Evolutionary conservation across 1,284 basidiomycete genomes (phyloP).

Genomic region (Fomitopsis schrenkii): DNA sequence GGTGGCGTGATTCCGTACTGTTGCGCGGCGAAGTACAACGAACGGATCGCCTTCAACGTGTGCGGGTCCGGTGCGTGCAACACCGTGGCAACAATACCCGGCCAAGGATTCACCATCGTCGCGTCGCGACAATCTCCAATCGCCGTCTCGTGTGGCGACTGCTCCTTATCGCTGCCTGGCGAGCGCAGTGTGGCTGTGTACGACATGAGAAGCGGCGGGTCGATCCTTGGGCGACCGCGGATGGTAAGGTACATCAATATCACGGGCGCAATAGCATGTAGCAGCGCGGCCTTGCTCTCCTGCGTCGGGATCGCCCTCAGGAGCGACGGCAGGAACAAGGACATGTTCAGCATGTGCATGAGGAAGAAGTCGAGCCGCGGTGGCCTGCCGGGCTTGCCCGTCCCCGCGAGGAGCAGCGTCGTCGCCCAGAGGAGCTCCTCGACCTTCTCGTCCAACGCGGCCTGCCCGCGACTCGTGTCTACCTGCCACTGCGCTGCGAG

Average conservation of each 20-base stretch:
- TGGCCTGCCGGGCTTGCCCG: constrained; percentile 44
- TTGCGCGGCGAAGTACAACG: constrained; percentile 48
- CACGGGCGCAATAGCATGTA: constrained; percentile 44
- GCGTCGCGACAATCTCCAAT: constrained; percentile 35
- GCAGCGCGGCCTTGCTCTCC: constrained; percentile 40
- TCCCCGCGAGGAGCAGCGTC: constrained; percentile 51
- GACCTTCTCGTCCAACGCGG: constrained; percentile 38
- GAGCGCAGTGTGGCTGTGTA: constrained; percentile 44
- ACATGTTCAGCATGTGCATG: constrained; percentile 65
- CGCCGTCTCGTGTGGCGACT: constrained; percentile 23
- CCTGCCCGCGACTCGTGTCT: constrained; percentile 32
- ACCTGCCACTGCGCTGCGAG: constrained; percentile 48
- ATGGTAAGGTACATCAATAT: constrained; percentile 42
- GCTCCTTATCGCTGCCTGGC: constrained; percentile 1
- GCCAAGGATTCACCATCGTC: constrained; percentile 53
- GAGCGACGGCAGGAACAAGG: constrained; percentile 55
- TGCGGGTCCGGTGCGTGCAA: constrained; percentile 61
- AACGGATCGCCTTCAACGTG: constrained; percentile 54
- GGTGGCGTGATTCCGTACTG: constrained; percentile 42
- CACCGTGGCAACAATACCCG: constrained; percentile 45
- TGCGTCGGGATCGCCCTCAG: constrained; percentile 33
- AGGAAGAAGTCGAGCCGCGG: constrained; percentile 68
- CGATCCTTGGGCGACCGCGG: constrained; percentile 57
- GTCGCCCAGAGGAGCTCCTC: constrained; percentile 52
- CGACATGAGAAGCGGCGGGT: constrained; percentile 51